Evolutionary conservation across 352 stramenopile genomes (phyloP).

Genomic region (Pythium myriotylum): DNA sequence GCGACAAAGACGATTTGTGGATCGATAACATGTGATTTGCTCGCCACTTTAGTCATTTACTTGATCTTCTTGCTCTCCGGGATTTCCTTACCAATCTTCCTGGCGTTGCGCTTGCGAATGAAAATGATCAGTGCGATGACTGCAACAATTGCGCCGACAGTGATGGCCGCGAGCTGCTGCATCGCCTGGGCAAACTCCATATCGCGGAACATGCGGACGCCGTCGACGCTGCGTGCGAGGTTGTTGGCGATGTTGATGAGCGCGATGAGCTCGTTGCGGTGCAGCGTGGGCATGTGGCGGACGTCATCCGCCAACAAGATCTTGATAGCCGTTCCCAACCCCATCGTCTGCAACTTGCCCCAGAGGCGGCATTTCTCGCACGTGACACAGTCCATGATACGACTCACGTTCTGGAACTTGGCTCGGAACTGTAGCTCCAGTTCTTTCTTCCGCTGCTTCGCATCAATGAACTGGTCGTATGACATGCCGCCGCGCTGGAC

Average conservation of each 20-base stretch:
- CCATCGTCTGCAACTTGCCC: slow-evolving; percentile 97
- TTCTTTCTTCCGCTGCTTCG: slow-evolving; percentile 61
- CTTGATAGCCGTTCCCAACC: slow-evolving; percentile 96
- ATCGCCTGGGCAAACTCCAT: slow-evolving; percentile 72
- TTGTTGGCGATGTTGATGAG: slow-evolving; percentile 96
- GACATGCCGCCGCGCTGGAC: slow-evolving; percentile 56
- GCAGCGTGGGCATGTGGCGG: slow-evolving; percentile 70
- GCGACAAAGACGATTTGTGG: neutral
- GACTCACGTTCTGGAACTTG: slow-evolving; percentile 98
- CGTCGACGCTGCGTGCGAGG: slow-evolving; percentile 76
- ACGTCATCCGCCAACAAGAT: slow-evolving; percentile 94
- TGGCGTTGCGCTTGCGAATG: slow-evolving; percentile 44
- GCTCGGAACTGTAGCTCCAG: slow-evolving; percentile 75
- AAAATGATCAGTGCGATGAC: slow-evolving; percentile 52
- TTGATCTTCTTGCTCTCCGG: slow-evolving; percentile 32
- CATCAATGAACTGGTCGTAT: slow-evolving; percentile 57
- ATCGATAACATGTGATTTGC: neutral
- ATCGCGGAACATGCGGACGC: slow-evolving; percentile 76
- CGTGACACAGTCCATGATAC: slow-evolving; percentile 98
- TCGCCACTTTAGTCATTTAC: slow-evolving; percentile 4
- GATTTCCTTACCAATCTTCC: slow-evolving; percentile 27
- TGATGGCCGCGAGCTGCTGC: slow-evolving; percentile 61
- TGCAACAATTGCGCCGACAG: slow-evolving; percentile 38
- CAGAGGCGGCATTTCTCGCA: slow-evolving; percentile 99
- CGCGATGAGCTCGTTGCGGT: slow-evolving; percentile 97